phyloP scores from a whole-genome alignment of 208 protist genomes.

The Endotrypanum monterogeii region DNA sequence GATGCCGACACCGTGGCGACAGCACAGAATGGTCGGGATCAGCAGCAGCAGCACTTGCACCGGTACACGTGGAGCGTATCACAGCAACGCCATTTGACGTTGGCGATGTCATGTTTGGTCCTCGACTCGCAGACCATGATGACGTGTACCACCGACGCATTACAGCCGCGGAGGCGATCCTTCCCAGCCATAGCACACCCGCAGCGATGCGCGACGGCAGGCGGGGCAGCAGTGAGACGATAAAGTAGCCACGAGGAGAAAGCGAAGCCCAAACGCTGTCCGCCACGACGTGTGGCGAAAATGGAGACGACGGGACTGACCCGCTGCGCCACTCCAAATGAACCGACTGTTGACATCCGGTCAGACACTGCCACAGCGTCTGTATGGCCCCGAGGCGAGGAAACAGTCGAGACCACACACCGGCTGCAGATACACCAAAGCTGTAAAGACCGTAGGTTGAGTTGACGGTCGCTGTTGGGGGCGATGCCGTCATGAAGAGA shows the following conservation, averaged over 20 bases:
- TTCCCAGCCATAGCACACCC: neutral
- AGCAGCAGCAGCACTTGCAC: neutral
- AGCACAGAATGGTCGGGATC: neutral
- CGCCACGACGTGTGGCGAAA: slow-evolving; percentile 14
- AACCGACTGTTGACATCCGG: slow-evolving; percentile 4
- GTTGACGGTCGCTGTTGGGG: slow-evolving; percentile 12
- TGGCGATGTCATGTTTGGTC: neutral
- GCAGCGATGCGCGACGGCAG: slow-evolving; percentile 14
- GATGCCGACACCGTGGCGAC: neutral
- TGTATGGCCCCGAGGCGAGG: slow-evolving; percentile 12
- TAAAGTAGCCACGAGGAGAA: slow-evolving; percentile 32
- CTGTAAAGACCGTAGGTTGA: slow-evolving; percentile 30
- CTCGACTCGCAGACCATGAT: neutral
- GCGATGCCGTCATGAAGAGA: slow-evolving; percentile 13
- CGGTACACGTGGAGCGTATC: too few relatives aligned
- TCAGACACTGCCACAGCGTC: slow-evolving; percentile 20
- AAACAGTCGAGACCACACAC: slow-evolving; percentile 26
- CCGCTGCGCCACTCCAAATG: slow-evolving; percentile 28
- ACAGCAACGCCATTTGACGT: neutral
- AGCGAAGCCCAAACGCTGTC: slow-evolving; percentile 33
- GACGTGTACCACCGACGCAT: slow-evolving; percentile 15
- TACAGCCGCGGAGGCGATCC: neutral
- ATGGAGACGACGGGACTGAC: neutral
- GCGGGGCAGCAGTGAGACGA: slow-evolving; percentile 23
- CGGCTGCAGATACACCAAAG: slow-evolving; percentile 30